Conservation (phyloP, 768 basidiomycete genomes). For the Lactarius indigo region DNA sequence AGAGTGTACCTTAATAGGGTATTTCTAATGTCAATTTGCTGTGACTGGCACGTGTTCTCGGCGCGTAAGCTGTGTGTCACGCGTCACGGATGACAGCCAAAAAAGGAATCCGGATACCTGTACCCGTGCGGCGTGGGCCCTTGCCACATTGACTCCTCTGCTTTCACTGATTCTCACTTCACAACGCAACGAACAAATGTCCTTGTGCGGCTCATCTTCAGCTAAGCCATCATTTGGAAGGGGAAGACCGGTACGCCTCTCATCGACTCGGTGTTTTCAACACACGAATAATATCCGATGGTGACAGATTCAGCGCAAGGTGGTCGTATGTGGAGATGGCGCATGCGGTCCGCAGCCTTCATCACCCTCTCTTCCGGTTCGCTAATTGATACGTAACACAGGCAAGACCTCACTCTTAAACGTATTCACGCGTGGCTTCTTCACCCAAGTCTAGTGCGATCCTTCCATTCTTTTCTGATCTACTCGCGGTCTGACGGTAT, state of each 20-base stretch:
- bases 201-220: constrained; percentile 18
- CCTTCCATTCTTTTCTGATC: neutral
- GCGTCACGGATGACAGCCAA: neutral
- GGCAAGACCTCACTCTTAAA: constrained; percentile 84
- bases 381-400: constrained; percentile 29
- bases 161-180: constrained; percentile 7
- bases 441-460: constrained; percentile 88
- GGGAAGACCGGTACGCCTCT: constrained; percentile 11
- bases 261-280: neutral
- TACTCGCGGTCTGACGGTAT: neutral
- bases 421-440: constrained; percentile 88
- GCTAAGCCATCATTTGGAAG: constrained; percentile 16
- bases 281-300: neutral
- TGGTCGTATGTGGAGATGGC: constrained; percentile 95
- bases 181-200: constrained; percentile 5
- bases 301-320: constrained; percentile 50
- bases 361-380: constrained; percentile 11
- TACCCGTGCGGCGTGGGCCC: neutral
- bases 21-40: neutral
- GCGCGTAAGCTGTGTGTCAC: neutral
- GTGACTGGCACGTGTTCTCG: neutral
- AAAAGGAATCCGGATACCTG: neutral
- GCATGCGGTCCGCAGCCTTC: constrained; percentile 69
- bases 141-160: neutral
- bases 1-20: neutral